Evolutionary conservation across 768 basidiomycete genomes (phyloP).

Genomic region (Rhizopogon vesiculosus): DNA sequence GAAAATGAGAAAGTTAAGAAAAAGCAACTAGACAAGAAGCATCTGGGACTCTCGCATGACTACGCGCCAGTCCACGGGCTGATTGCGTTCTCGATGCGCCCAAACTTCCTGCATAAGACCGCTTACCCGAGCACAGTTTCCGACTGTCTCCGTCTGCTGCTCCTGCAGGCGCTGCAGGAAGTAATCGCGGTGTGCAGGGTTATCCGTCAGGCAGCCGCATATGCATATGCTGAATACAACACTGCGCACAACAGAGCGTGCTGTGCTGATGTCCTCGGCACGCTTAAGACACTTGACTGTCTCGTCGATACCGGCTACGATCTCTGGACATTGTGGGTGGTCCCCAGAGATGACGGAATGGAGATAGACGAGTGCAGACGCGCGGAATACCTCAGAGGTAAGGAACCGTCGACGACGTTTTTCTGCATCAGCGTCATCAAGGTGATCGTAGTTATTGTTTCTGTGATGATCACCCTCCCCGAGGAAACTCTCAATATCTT

Average conservation of each 20-base stretch:
- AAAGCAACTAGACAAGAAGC: slow-evolving; percentile 49
- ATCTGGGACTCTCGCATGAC: slow-evolving; percentile 46
- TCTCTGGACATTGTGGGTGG: slow-evolving; percentile 60
- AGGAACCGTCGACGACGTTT: slow-evolving; percentile 34
- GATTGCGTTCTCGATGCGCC: slow-evolving; percentile 32
- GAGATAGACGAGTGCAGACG: slow-evolving; percentile 70
- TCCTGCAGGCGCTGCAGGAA: slow-evolving; percentile 44
- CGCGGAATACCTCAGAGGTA: slow-evolving; percentile 64
- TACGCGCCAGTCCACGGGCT: slow-evolving; percentile 58
- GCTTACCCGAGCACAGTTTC: slow-evolving; percentile 58
- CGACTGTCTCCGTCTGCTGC: slow-evolving; percentile 50
- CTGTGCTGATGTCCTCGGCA: slow-evolving; percentile 32
- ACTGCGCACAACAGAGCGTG: slow-evolving; percentile 61
- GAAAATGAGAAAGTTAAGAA: background rate
- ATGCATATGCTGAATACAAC: slow-evolving; percentile 79
- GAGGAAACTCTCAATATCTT: slow-evolving; percentile 42
- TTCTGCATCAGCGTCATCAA: slow-evolving; percentile 1
- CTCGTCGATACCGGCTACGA: slow-evolving; percentile 47
- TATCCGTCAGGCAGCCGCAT: slow-evolving; percentile 63
- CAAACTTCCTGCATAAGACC: slow-evolving; percentile 56
- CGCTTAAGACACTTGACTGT: slow-evolving; percentile 43
- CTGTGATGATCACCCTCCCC: background rate
- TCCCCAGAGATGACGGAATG: slow-evolving; percentile 75
- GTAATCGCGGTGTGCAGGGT: slow-evolving; percentile 34
- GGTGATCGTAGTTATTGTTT: background rate